Evolutionary conservation across 2,329 filamentous ascomycete species (phyloP).

Genomic region (Exophiala aquamarina): DNA sequence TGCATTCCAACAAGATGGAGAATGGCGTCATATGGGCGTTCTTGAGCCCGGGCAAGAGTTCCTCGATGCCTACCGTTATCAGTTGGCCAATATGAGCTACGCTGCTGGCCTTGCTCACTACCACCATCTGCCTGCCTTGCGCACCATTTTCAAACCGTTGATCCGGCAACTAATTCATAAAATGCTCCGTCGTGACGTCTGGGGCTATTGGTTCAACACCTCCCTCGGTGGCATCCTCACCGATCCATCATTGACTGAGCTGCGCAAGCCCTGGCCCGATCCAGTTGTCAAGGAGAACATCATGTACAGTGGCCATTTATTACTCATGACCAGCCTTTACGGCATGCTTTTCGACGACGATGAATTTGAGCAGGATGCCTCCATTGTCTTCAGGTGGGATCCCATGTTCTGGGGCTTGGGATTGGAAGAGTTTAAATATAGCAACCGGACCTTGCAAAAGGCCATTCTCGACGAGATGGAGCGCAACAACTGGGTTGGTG

Average conservation of each 20-base stretch:
- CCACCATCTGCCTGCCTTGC: constrained; percentile 38
- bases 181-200: constrained; percentile 44
- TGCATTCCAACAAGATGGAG: constrained; percentile 21
- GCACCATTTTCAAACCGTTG: constrained; percentile 36
- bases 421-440: constrained; percentile 36
- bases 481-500: constrained; percentile 39
- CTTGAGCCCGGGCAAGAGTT: constrained; percentile 40
- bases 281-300: constrained; percentile 43
- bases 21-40: constrained; percentile 19
- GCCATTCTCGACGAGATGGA: constrained; percentile 41
- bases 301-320: constrained; percentile 44
- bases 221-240: constrained; percentile 34
- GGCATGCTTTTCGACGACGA: constrained; percentile 46
- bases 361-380: constrained; percentile 35
- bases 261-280: constrained; percentile 45
- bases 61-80: constrained; percentile 35
- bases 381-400: constrained; percentile 40
- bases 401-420: constrained; percentile 43
- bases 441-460: constrained; percentile 34
- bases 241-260: constrained; percentile 40
- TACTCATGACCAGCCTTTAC: constrained; percentile 42
- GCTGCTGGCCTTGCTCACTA: constrained; percentile 39
- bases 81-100: constrained; percentile 44
- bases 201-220: constrained; percentile 46
- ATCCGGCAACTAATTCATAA: constrained; percentile 40